A percentile compares a stretch with the other conserved stretches of the same genome.
Conservation (phyloP, 2,329 filamentous ascomycete genomes). For the Aspergillus carbonarius region DNA sequence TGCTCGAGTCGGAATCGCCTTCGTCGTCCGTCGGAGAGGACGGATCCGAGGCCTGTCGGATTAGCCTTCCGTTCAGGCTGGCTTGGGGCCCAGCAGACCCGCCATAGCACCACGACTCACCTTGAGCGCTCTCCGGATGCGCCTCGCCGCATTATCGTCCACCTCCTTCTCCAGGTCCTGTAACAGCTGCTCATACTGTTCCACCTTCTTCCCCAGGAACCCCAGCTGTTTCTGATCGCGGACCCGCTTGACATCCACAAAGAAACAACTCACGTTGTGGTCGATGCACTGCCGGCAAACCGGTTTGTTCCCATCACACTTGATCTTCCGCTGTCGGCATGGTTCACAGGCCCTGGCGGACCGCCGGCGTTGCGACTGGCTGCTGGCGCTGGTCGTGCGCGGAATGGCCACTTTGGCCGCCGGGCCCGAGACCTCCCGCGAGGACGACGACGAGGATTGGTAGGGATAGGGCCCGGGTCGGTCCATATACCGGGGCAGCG, state of each 20-base stretch:
- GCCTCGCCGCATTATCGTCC: constrained; percentile 20
- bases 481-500: constrained; percentile 1
- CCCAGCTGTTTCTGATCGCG: constrained; percentile 36
- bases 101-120: constrained; percentile 14
- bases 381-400: constrained; percentile 21
- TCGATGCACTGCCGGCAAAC: constrained; percentile 30
- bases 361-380: constrained; percentile 24
- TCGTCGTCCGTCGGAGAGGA: constrained; percentile 3
- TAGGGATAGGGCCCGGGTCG: background rate
- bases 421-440: background rate
- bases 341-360: constrained; percentile 37
- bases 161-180: constrained; percentile 25
- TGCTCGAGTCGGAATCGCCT: constrained; percentile 22
- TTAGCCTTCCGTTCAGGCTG: no score
- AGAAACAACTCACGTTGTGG: constrained; percentile 25
- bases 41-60: background rate
- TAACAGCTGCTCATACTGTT: constrained; percentile 30
- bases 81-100: no score
- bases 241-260: constrained; percentile 37
- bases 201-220: constrained; percentile 23
- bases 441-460: constrained; percentile 10
- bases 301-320: constrained; percentile 34
- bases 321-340: constrained; percentile 36
- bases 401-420: constrained; percentile 32
- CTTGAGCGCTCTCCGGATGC: constrained; percentile 28